phyloP scores from a whole-genome alignment of 2,329 filamentous ascomycete species.

The Phyllosticta paracitricarpa region DNA sequence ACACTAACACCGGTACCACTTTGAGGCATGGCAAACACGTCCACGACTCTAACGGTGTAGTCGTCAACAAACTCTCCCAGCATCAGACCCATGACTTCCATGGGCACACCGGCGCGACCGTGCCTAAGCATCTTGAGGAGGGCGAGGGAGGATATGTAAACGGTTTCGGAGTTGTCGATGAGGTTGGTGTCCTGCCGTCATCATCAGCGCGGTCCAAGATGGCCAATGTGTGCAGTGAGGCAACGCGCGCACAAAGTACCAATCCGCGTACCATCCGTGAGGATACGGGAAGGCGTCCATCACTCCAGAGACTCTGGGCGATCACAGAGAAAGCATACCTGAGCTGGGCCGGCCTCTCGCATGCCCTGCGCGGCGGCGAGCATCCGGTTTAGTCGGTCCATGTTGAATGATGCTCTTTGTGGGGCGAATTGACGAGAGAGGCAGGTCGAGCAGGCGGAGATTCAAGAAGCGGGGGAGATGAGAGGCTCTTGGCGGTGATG shows the following conservation, averaged over 20 bases:
- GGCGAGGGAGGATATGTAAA: slow-evolving; percentile 96
- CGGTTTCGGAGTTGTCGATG: slow-evolving; percentile 98
- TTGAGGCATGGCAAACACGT: slow-evolving; percentile 99
- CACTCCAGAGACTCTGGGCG: slow-evolving; percentile 1
- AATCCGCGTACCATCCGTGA: slow-evolving; percentile 8
- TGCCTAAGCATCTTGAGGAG: slow-evolving; percentile 98
- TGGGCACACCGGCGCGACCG: slow-evolving; percentile 91
- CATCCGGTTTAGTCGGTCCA: slow-evolving; percentile 91
- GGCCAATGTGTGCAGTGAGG: neutral
- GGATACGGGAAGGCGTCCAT: slow-evolving; percentile 11
- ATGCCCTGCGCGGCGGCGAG: slow-evolving; percentile 61
- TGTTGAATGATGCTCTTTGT: slow-evolving; percentile 28
- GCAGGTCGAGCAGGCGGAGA: neutral
- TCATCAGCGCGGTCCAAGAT: neutral
- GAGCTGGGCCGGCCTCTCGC: slow-evolving; percentile 54
- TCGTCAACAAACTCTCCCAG: slow-evolving; percentile 97
- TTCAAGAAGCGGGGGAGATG: neutral
- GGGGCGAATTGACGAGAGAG: slow-evolving; percentile 3
- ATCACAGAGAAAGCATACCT: slow-evolving; percentile 36
- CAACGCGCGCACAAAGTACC: slow-evolving; percentile 7
- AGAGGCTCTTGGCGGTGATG: neutral
- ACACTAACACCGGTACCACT: slow-evolving; percentile 93
- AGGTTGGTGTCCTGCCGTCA: slow-evolving; percentile 70
- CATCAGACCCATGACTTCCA: slow-evolving; percentile 99
- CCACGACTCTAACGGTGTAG: slow-evolving; percentile 95